Percentiles rank a stretch among this genome's conserved stretches.
These are phyloP conservation scores for Suhomyces sp. DNA, from an alignment of 805 yeast species.

Conservation along the genomic window DNA sequence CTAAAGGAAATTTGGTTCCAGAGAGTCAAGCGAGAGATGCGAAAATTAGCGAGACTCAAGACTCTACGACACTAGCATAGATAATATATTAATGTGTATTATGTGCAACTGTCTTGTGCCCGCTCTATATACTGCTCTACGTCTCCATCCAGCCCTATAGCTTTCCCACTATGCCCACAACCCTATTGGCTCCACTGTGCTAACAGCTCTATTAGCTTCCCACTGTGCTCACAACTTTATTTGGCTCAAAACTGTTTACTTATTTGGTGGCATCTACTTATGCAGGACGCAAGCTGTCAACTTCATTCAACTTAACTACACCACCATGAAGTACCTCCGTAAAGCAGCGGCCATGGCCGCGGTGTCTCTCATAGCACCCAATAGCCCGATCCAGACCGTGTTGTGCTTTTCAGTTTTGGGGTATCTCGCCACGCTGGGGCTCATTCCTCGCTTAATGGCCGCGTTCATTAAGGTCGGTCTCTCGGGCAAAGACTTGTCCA, in stretches of 20 bases:
- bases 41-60: too few species aligned
- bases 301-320: neutral
- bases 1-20: too few species aligned
- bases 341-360: constrained; percentile 15
- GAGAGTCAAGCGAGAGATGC: too few species aligned
- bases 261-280: neutral
- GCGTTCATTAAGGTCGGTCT: constrained; percentile 76
- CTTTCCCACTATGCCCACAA: too few species aligned
- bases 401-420: constrained; percentile 69
- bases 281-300: neutral
- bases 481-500: constrained; percentile 81
- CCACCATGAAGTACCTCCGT: constrained; percentile 1
- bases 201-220: too few species aligned
- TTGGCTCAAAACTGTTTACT: too few species aligned
- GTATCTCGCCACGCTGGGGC: constrained; percentile 51
- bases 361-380: constrained; percentile 27
- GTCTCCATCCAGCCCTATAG: too few species aligned
- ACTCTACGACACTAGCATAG: too few species aligned
- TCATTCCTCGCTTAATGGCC: constrained; percentile 68
- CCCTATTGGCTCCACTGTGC: too few species aligned
- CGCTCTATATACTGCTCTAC: neutral
- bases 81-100: neutral
- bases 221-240: too few species aligned
- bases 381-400: constrained; percentile 56
- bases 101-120: neutral